phyloP scores from a whole-genome alignment of 495 filamentous ascomycete species.

The Patellaria atrata region DNA sequence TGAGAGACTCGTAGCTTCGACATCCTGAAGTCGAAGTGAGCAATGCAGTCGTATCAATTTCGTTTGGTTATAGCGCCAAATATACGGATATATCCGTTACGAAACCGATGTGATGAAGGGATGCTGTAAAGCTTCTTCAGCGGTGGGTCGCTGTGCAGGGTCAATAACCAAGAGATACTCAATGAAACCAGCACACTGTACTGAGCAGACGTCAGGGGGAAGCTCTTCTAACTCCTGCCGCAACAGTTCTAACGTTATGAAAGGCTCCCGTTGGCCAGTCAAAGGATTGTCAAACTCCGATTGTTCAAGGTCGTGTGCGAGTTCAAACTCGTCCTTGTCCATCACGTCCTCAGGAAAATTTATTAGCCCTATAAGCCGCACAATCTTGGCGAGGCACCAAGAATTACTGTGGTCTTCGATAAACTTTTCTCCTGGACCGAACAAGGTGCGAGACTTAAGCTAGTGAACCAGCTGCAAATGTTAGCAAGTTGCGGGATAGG shows the following conservation, averaged over 20 bases:
- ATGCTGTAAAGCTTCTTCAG: conserved; percentile 18
- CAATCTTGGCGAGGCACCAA: conserved; percentile 21
- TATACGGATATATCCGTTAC: too few species aligned
- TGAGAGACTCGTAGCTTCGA: too few species aligned
- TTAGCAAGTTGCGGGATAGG: too few species aligned
- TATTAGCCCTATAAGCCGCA: conserved; percentile 16
- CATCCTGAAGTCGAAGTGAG: too few species aligned
- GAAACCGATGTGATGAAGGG: too few species aligned
- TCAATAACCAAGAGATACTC: conserved; percentile 18
- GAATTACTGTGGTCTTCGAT: conserved; percentile 16
- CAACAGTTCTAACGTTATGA: conserved; percentile 14
- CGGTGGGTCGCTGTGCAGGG: conserved; percentile 18
- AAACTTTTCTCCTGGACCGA: conserved; percentile 17
- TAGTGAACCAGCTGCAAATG: too few species aligned
- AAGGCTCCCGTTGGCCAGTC: conserved; percentile 10
- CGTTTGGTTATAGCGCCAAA: too few species aligned
- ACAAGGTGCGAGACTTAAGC: conserved; percentile 9
- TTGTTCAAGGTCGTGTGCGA: conserved; percentile 15
- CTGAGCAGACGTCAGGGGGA: conserved; percentile 6
- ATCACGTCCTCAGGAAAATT: conserved; percentile 9
- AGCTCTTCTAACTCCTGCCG: conserved; percentile 19
- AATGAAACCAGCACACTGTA: conserved; percentile 11
- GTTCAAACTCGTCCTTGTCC: conserved; percentile 15
- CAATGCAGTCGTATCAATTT: too few species aligned
- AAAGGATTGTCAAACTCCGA: conserved; percentile 8